Evolutionary conservation across 371 early-diverging fungal species (phyloP), one percentile per base, ranked within the genome.

Genomic region (Rhizopus sp.): DNA sequence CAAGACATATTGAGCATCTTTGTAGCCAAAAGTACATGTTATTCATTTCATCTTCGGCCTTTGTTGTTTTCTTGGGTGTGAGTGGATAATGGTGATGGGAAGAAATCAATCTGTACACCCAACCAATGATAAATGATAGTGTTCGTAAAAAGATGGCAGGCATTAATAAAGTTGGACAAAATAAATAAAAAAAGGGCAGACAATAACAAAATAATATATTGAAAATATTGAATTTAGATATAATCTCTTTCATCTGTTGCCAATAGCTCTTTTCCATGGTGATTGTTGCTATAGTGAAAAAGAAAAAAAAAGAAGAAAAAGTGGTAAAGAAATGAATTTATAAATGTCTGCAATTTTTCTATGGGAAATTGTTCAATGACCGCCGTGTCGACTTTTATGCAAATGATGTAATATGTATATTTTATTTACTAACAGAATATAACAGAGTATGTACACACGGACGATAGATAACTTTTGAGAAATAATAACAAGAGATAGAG

Each of bases 1-100:
- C 86, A 53, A 87, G 78, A 63, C 88, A 87, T 55, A 87, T 87
- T 32, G 86, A 86, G 51, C 88, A 87, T 16, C 83, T 68, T 33
- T 83, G 83, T 8, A 86, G 57, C 81, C 84, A 87, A 50, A 77
- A 83, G 44, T 87, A 84, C 63, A 86, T 75, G 16, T 83, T 78
- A 9, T 73, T 64, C 57, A 60, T 61, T 39, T 68, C 72, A 57
- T 71, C 62, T 15, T 72, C 63, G 34, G 17, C 15, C 37, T 29
- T 29, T 39, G 34, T 53, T 48, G 38, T 31, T 57, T n/a, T 61
- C 57, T 37, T 53, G 32, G 46, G 31, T 13, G 41, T 15, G 17
- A 37, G 7, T 45, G 49, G 57, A 37, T 53, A 31, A 45, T 72
- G 60, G 37, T 73, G 73, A 48, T 77, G 77, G 31, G 62, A 50